Conservation (phyloP, 129 eudicot genomes). For the Chrysanthemum seticuspe region DNA sequence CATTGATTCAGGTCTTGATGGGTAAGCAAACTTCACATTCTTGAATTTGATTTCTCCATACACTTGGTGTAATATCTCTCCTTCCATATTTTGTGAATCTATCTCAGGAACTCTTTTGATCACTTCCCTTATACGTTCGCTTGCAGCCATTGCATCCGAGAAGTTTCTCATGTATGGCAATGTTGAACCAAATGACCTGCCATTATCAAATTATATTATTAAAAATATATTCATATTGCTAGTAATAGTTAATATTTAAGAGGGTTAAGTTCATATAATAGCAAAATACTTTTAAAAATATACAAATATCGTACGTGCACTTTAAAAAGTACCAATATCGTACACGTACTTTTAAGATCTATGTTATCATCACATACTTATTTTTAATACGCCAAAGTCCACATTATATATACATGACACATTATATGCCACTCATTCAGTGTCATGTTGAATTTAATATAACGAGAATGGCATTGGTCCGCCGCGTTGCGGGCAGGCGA, state of each 20-base stretch:
- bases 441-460: too few species aligned
- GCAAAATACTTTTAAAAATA: too few species aligned
- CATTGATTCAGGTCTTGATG: conserved; percentile 57
- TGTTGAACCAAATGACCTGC: conserved; percentile 68
- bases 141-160: conserved; percentile 72
- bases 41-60: conserved; percentile 56
- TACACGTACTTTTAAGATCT: too few species aligned
- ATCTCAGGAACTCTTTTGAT: conserved; percentile 64
- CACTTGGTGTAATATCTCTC: conserved; percentile 46
- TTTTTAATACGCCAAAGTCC: too few species aligned
- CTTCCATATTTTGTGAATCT: conserved; percentile 67
- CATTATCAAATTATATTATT: not conserved
- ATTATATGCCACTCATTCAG: too few species aligned
- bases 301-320: too few species aligned
- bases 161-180: conserved; percentile 64
- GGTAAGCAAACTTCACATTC: conserved; percentile 56
- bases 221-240: not conserved
- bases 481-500: too few species aligned
- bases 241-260: not conserved
- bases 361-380: too few species aligned
- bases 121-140: conserved; percentile 64
- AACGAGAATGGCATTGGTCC: too few species aligned
- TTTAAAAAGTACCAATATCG: too few species aligned
- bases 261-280: too few species aligned
- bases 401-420: too few species aligned